Evolutionary conservation across 2,329 filamentous ascomycete genomes (phyloP), one percentile per base, ranked within the genome.

Genomic region (Blastomyces emzantsi): DNA sequence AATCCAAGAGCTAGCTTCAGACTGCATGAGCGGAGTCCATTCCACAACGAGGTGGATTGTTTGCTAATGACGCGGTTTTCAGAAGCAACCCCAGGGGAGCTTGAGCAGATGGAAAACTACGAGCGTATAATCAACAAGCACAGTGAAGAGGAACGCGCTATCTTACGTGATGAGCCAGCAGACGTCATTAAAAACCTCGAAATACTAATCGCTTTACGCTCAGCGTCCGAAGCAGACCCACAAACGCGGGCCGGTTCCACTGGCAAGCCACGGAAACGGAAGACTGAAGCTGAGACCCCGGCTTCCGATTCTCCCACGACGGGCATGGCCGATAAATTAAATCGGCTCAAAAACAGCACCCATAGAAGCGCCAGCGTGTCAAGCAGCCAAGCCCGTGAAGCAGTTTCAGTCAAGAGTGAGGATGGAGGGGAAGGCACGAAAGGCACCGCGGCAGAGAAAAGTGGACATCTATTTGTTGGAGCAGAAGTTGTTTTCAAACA

Each of bases 401-500:
- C 67, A 8, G 66, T 74, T 28, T 67, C 72, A n/a, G 72, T 77
- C 56, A 78, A 77, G 66, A 63, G 75, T 36, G 79, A 80, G 66
- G 79, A 81, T 63, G 78, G 76, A 1, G 66, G 70, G 1, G 76
- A 78, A 62, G 73, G 76, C 1, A 71, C 72, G 36, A 80, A 80
- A 64, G 78, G 76, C 7, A 74, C 77, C 2, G 67, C 74, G 41
- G 78, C 78, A 5, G 79, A 81, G 65, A 76, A 75, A 64, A 76
- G 70, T 64, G 78, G 77, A 3, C 73, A 76, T 36, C 71, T 81
- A 3, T 71, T 75, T 33, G 69, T 80, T n/a, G 79, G 79, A 6
- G 77, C 78, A 17, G 78, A 81, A 67, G 80, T 81, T 9, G 80
- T 81, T 39, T 82, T 79, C 69, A 81, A 80, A 64, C 79, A 80